A percentile compares a stretch with the other conserved stretches of the same genome.
Evolutionary conservation across 2,329 filamentous ascomycete species (phyloP).

Genomic region (Thielaviopsis musarum): DNA sequence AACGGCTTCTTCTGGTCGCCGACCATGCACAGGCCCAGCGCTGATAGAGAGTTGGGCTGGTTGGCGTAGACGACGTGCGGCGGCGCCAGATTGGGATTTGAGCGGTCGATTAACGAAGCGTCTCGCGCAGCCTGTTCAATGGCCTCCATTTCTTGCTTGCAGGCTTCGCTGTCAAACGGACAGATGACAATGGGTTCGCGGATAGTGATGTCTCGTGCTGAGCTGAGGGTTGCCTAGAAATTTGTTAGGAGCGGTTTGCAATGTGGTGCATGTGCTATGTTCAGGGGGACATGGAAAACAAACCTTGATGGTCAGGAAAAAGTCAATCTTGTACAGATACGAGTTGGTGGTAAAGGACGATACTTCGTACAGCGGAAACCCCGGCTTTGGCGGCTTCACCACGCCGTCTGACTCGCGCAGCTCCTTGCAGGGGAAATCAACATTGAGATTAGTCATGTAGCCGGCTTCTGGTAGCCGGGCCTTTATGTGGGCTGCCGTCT

Average conservation of each 20-base stretch:
- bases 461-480: constrained; percentile 79
- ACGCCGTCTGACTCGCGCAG: constrained; percentile 75
- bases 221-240: constrained; percentile 38
- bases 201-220: constrained; percentile 72
- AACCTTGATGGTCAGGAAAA: constrained; percentile 89
- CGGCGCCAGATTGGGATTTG: constrained; percentile 86
- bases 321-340: constrained; percentile 95
- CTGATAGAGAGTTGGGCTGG: constrained; percentile 47
- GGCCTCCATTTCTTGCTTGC: constrained; percentile 96
- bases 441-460: constrained; percentile 79
- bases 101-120: constrained; percentile 69
- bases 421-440: constrained; percentile 84
- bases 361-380: constrained; percentile 78
- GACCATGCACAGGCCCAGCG: constrained; percentile 46
- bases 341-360: constrained; percentile 87
- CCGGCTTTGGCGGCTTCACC: constrained; percentile 65
- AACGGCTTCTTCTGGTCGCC: constrained; percentile 48
- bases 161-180: constrained; percentile 83
- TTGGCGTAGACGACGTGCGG: constrained; percentile 64
- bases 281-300: constrained; percentile 1
- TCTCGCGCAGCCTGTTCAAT: constrained; percentile 94
- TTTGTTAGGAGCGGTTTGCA: not conserved
- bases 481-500: constrained; percentile 65
- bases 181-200: constrained; percentile 92
- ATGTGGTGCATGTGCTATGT: no score